Conservation (phyloP, 257 asterid genomes). For the Oldenlandia corymbosa region DNA sequence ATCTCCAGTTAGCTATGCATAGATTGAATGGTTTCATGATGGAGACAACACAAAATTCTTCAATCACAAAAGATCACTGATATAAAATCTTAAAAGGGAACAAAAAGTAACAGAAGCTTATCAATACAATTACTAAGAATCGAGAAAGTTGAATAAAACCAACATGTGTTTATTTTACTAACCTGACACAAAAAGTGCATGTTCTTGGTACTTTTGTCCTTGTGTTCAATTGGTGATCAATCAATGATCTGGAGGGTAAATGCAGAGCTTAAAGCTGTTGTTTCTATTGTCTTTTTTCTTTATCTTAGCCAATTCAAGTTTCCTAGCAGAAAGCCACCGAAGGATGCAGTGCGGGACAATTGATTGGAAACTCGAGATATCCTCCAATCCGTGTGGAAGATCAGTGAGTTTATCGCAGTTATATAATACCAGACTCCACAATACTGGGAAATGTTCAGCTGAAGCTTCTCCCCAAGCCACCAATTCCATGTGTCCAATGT, state of each 20-base stretch:
- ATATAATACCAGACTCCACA: constrained; percentile 3
- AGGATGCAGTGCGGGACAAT: constrained; percentile 6
- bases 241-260: constrained; percentile 11
- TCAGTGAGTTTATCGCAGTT: background rate
- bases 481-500: constrained; percentile 11
- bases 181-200: background rate
- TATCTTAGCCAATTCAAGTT: background rate
- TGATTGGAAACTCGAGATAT: constrained; percentile 3
- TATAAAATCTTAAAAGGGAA: no score
- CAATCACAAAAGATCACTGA: no score
- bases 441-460: background rate
- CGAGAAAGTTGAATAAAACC: no score
- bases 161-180: no score
- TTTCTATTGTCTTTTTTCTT: background rate
- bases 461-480: background rate
- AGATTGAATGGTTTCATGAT: no score
- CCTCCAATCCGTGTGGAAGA: constrained; percentile 8
- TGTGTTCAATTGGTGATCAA: background rate
- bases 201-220: no score
- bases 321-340: constrained; percentile 13
- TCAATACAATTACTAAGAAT: no score
- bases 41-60: no score
- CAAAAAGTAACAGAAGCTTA: no score
- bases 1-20: no score
- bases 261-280: constrained; percentile 7